A percentile compares a stretch with the other conserved stretches of the same genome.
Conservation (phyloP, 257 asterid genomes). For the Paulownia fortunei region DNA sequence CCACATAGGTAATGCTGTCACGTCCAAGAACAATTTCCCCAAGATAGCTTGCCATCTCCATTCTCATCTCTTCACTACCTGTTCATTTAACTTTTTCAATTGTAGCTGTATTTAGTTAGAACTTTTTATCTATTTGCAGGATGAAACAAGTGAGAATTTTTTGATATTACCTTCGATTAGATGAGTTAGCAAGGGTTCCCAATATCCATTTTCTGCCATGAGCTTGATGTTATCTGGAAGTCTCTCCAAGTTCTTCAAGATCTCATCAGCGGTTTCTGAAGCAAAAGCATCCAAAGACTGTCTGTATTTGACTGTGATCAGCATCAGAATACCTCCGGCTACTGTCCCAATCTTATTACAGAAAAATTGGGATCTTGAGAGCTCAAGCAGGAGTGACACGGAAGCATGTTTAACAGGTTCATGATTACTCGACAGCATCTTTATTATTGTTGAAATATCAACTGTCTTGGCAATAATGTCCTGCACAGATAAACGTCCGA, state of each 20-base stretch:
- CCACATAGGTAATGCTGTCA: conserved; percentile 53
- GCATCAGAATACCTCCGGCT: conserved; percentile 77
- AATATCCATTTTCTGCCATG: conserved; percentile 87
- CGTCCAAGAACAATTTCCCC: conserved; percentile 66
- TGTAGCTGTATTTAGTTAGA: neutral
- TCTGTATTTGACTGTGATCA: conserved; percentile 65
- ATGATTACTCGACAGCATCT: conserved; percentile 70
- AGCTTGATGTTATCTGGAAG: conserved; percentile 65
- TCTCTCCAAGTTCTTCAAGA: conserved; percentile 71
- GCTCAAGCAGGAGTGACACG: conserved; percentile 57
- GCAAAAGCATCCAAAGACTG: conserved; percentile 52
- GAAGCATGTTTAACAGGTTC: conserved; percentile 68
- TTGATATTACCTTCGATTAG: conserved; percentile 60
- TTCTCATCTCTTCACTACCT: conserved; percentile 69
- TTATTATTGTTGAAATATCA: conserved; percentile 53
- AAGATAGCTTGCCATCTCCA: conserved; percentile 71
- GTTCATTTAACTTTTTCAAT: conserved; percentile 30
- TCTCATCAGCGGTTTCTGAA: conserved; percentile 61
- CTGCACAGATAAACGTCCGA: conserved; percentile 40
- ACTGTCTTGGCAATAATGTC: conserved; percentile 54
- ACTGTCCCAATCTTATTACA: conserved; percentile 51
- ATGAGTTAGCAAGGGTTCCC: conserved; percentile 71
- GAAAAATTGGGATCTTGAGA: conserved; percentile 51
- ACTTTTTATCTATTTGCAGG: neutral
- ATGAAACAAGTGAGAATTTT: neutral